Conservation (phyloP, 2,329 filamentous ascomycete species). For the Cladosporium halotolerans region DNA sequence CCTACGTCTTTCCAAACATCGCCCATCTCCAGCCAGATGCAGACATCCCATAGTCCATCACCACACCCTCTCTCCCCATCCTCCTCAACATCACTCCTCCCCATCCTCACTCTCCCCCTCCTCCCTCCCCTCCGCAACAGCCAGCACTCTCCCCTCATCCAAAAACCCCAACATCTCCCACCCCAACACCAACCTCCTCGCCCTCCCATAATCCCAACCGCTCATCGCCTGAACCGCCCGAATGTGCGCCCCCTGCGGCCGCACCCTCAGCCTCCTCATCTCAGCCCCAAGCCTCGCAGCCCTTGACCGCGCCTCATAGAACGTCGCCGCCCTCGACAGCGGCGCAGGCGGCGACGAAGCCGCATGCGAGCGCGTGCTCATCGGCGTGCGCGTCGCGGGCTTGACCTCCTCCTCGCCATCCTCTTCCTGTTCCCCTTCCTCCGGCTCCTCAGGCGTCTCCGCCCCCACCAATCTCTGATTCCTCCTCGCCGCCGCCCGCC, state of each 20-base stretch:
- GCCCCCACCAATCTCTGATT: too few species aligned
- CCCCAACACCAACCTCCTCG: conserved; percentile 17
- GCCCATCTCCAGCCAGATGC: too few species aligned
- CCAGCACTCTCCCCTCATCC: conserved; percentile 19
- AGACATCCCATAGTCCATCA: too few species aligned
- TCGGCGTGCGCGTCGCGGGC: too few species aligned
- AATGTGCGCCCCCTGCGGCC: conserved; percentile 14
- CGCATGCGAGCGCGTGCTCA: background rate
- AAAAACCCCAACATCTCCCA: conserved; percentile 22
- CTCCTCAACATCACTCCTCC: background rate
- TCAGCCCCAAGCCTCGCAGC: background rate
- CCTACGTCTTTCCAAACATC: too few species aligned
- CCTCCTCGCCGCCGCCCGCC: background rate
- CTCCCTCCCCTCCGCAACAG: conserved; percentile 14
- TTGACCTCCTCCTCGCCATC: too few species aligned
- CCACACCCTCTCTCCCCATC: background rate
- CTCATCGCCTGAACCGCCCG: conserved; percentile 16
- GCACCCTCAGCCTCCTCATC: conserved; percentile 10
- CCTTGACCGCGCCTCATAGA: background rate
- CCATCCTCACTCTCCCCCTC: conserved; percentile 1
- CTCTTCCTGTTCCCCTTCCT: too few species aligned
- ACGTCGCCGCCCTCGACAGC: background rate
- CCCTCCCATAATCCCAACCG: conserved; percentile 13
- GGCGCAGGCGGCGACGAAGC: background rate
- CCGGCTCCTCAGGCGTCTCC: too few species aligned